phyloP scores from a whole-genome alignment of 169 alveolate species.

The Eimeria sp. region DNA sequence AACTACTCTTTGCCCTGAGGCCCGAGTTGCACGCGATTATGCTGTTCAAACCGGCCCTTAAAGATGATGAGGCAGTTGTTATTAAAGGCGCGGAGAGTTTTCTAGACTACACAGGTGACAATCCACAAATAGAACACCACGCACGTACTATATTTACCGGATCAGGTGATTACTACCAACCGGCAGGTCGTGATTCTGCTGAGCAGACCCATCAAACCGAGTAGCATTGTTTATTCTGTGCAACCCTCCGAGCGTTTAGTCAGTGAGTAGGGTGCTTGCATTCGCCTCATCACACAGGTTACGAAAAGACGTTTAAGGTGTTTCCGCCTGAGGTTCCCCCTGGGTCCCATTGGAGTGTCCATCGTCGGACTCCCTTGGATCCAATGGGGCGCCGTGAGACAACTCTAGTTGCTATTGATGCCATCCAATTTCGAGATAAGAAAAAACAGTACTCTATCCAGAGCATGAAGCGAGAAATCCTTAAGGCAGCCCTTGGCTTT shows the following conservation, averaged over 20 bases:
- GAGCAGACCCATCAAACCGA: not conserved
- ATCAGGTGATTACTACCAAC: not conserved
- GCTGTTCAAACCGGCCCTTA: slow-evolving; percentile 30
- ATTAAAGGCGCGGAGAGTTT: slow-evolving; percentile 76
- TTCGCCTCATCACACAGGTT: slow-evolving; percentile 37
- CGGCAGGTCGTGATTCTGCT: not conserved
- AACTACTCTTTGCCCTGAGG: not conserved
- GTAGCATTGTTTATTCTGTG: not conserved
- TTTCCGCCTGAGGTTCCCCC: slow-evolving; percentile 37
- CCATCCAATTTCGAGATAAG: not conserved
- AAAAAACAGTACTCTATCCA: slow-evolving; percentile 1
- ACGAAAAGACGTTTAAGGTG: slow-evolving; percentile 59
- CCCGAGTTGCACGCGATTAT: slow-evolving; percentile 54
- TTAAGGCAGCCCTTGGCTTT: slow-evolving; percentile 76
- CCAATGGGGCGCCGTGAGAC: slow-evolving; percentile 60
- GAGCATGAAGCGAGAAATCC: slow-evolving; percentile 50
- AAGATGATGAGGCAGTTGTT: slow-evolving; percentile 58
- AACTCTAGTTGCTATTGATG: slow-evolving; percentile 67
- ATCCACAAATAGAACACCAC: not conserved
- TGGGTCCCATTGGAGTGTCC: slow-evolving; percentile 36
- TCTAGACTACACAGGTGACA: slow-evolving; percentile 38
- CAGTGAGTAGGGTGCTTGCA: not conserved
- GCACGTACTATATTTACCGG: not conserved
- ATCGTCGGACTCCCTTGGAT: slow-evolving; percentile 64
- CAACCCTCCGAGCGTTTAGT: not conserved